Conservation (phyloP, 2,329 filamentous ascomycete species). For the Colletotrichum eleusines region DNA sequence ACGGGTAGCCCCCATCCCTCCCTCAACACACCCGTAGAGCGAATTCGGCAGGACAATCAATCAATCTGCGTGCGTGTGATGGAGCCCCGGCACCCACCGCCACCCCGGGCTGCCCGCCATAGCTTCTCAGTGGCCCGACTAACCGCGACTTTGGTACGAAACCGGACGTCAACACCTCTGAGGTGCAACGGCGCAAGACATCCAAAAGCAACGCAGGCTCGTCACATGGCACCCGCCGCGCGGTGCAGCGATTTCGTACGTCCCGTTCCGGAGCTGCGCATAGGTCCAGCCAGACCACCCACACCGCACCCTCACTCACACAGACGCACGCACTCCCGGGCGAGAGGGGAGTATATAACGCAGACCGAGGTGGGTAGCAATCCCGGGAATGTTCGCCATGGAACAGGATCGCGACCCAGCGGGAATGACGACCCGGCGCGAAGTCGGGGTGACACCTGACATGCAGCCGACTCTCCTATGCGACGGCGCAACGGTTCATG, state of each 20-base stretch:
- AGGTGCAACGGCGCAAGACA: constrained; percentile 36
- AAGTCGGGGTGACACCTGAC: constrained; percentile 32
- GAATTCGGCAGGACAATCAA: constrained; percentile 31
- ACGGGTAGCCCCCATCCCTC: constrained; percentile 21
- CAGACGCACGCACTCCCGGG: neutral
- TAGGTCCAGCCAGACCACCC: constrained; percentile 13
- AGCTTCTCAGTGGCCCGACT: constrained; percentile 37
- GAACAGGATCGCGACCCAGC: constrained; percentile 16
- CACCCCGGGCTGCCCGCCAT: constrained; percentile 19
- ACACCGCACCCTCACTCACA: constrained; percentile 6
- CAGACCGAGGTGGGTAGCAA: constrained; percentile 37
- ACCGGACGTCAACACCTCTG: constrained; percentile 6
- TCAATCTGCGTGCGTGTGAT: constrained; percentile 26
- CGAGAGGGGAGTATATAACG: constrained; percentile 20
- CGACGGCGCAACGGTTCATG: constrained; percentile 36
- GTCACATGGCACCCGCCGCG: constrained; percentile 34
- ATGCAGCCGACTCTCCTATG: constrained; percentile 38
- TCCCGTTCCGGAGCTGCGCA: constrained; percentile 38
- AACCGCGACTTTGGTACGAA: constrained; percentile 33
- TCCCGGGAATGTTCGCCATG: constrained; percentile 30
- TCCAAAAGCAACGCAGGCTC: constrained; percentile 29
- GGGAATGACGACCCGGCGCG: constrained; percentile 16
- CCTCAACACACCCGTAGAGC: constrained; percentile 19
- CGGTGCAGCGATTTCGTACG: constrained; percentile 33
- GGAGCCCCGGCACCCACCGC: constrained; percentile 31